Conservation (phyloP, 768 basidiomycete species). For the Rickenella mellea region DNA sequence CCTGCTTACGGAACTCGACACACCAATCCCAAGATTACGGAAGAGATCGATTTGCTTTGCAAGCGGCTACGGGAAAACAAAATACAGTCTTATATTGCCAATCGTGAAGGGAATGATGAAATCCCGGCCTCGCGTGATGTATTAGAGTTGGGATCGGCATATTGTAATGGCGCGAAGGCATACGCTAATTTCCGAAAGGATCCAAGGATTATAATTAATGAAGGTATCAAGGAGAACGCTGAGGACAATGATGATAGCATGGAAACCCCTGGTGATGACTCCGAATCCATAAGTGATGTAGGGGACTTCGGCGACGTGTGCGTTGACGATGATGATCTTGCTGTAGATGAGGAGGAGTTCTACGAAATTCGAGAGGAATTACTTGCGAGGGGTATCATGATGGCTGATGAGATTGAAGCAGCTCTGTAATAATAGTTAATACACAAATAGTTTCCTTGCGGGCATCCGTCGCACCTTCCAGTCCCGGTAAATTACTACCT, state of each 20-base stretch:
- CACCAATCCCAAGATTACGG: neutral
- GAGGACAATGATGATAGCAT: neutral
- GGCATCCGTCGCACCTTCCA: too few species aligned
- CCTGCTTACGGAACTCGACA: neutral
- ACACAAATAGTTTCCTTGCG: too few species aligned
- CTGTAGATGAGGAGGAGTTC: too few species aligned
- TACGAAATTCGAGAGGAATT: too few species aligned
- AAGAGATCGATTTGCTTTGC: slow-evolving; percentile 4
- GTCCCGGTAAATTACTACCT: too few species aligned
- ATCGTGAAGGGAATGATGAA: slow-evolving; percentile 3
- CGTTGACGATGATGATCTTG: too few species aligned
- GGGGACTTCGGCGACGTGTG: too few species aligned
- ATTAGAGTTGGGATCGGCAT: slow-evolving; percentile 7
- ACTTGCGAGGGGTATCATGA: too few species aligned
- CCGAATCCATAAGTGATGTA: too few species aligned
- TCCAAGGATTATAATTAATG: neutral
- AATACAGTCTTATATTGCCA: slow-evolving; percentile 4
- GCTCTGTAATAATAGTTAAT: too few species aligned
- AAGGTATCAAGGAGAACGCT: slow-evolving; percentile 1
- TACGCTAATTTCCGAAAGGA: slow-evolving; percentile 8
- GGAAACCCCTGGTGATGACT: too few species aligned
- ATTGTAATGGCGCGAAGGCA: slow-evolving; percentile 6
- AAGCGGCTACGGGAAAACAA: slow-evolving; percentile 4
- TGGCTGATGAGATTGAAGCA: too few species aligned
- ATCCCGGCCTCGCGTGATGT: slow-evolving; percentile 6